Evolutionary conservation across 768 basidiomycete genomes (phyloP).

Genomic region (Rhizopogon sp.): DNA sequence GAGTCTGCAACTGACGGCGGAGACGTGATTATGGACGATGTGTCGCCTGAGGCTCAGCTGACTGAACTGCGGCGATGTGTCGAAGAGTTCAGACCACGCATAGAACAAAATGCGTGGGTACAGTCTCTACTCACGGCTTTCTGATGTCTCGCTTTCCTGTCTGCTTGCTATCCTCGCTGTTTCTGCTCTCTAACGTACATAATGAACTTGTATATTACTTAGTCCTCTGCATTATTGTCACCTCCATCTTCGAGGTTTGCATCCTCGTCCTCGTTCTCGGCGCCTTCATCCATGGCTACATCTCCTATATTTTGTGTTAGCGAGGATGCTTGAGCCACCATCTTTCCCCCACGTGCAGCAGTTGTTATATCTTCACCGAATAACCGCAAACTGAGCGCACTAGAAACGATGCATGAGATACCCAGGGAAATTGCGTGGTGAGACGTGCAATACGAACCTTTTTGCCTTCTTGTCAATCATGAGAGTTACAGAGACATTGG

Average conservation of each 20-base stretch:
- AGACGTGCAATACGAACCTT: constrained; percentile 46
- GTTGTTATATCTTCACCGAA: constrained; percentile 77
- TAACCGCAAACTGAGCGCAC: constrained; percentile 81
- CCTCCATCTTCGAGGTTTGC: not conserved
- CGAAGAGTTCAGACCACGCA: constrained; percentile 56
- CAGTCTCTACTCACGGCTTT: constrained; percentile 48
- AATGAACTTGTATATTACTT: constrained; percentile 3
- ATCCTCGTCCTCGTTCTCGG: not conserved
- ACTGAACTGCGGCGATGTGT: constrained; percentile 55
- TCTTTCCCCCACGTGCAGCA: constrained; percentile 32
- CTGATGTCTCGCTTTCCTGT: constrained; percentile 12
- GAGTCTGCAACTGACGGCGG: constrained; percentile 31
- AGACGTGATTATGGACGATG: constrained; percentile 50
- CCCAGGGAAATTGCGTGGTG: not conserved
- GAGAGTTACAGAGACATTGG: constrained; percentile 76
- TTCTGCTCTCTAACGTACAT: constrained; percentile 2
- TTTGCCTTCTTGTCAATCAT: constrained; percentile 98
- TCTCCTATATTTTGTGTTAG: not conserved
- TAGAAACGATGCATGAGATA: constrained; percentile 23
- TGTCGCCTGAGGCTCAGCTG: constrained; percentile 31
- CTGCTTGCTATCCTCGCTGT: not conserved
- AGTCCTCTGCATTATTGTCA: not conserved
- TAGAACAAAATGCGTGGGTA: constrained; percentile 80
- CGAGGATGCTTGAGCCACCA: constrained; percentile 7
- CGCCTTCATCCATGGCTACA: not conserved